Evolutionary conservation across 73 alveolate genomes (phyloP).

Genomic region (Symbiodinium natans): DNA sequence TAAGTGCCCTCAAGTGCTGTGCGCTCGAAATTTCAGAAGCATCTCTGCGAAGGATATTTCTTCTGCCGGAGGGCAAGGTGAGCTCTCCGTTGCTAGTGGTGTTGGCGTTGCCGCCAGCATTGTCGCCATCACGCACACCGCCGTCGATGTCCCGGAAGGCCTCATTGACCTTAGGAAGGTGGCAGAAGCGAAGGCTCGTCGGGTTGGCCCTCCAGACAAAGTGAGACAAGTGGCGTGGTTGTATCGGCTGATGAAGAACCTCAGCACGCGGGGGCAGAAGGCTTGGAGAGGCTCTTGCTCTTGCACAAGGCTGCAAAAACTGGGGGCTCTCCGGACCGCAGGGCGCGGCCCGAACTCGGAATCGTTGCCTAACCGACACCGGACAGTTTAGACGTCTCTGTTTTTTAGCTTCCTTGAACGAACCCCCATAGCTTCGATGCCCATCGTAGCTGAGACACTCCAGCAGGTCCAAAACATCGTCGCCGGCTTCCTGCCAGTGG

Average conservation of each 20-base stretch:
- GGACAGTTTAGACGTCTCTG: no score
- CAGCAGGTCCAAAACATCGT: constrained; percentile 62
- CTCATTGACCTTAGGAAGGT: not conserved
- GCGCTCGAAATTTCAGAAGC: no score
- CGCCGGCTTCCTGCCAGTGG: constrained; percentile 46
- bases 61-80: constrained; percentile 9
- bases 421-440: no score
- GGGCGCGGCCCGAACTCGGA: no score
- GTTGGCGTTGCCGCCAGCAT: constrained; percentile 49
- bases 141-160: constrained; percentile 76
- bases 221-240: constrained; percentile 38
- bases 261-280: not conserved
- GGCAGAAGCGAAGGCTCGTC: no score
- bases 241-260: constrained; percentile 88
- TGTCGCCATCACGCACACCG: constrained; percentile 51
- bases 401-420: no score
- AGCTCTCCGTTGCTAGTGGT: constrained; percentile 92
- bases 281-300: no score
- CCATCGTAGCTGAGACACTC: not conserved
- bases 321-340: no score
- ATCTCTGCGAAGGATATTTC: no score
- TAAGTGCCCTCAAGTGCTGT: no score
- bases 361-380: no score
- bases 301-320: no score
- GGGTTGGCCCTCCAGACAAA: not conserved